These are phyloP conservation scores for Tephrocybe rancida DNA, from an alignment of 768 basidiomycete genomes.

Conservation along the genomic window DNA sequence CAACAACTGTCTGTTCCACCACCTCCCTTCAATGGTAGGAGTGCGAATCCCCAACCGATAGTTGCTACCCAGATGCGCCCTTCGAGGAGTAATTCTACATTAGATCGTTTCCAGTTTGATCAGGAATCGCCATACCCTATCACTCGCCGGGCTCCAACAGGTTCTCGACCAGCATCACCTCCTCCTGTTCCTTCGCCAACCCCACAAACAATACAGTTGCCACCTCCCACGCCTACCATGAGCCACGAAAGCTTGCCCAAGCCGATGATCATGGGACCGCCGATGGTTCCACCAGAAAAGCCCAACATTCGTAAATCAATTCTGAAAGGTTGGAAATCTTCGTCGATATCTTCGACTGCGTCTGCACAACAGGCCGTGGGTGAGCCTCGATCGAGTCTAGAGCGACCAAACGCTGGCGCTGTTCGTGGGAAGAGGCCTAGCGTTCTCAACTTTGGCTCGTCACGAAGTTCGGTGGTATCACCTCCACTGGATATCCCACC, in stretches of 20 bases:
- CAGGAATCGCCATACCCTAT: conserved; percentile 73
- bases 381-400: conserved; percentile 40
- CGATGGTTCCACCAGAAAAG: conserved; percentile 35
- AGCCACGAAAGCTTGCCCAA: conserved; percentile 14
- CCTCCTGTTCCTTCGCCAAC: conserved; percentile 34
- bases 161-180: conserved; percentile 23
- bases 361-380: conserved; percentile 5
- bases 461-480: conserved; percentile 32
- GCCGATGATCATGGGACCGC: conserved; percentile 21
- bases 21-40: conserved; percentile 14
- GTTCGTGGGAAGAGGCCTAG: conserved; percentile 47
- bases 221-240: conserved; percentile 18
- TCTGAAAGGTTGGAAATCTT: conserved; percentile 63
- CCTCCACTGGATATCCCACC: conserved; percentile 54
- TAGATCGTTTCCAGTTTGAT: conserved; percentile 66
- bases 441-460: conserved; percentile 45
- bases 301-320: conserved; percentile 66
- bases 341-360: conserved; percentile 39
- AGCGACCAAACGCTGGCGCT: conserved; percentile 34
- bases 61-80: conserved; percentile 43
- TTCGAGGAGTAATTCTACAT: conserved; percentile 26
- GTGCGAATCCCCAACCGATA: conserved; percentile 34
- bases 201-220: conserved; percentile 6
- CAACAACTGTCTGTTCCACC: conserved; percentile 17
- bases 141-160: conserved; percentile 29